phyloP scores from a whole-genome alignment of 306 rosid genomes.

The Abrus precatorius region DNA sequence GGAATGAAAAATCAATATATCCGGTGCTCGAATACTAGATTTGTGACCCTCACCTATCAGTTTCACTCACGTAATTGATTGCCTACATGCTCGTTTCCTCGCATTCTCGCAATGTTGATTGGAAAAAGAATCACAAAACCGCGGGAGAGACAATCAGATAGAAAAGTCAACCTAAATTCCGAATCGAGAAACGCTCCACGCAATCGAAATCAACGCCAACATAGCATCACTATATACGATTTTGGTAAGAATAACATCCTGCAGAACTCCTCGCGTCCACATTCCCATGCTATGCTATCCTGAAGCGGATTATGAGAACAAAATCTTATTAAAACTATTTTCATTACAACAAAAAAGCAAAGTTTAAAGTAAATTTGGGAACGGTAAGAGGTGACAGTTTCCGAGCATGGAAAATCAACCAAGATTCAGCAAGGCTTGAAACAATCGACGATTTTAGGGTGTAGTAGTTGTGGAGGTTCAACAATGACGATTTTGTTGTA shows the following conservation, averaged over 20 bases:
- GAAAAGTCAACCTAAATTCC: neutral
- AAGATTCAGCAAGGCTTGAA: neutral
- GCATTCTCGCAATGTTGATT: neutral
- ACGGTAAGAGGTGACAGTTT: neutral
- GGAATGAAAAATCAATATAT: too few species aligned
- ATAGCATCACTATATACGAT: neutral
- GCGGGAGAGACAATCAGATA: slow-evolving; percentile 23
- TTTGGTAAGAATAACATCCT: slow-evolving; percentile 4
- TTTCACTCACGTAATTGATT: slow-evolving; percentile 3
- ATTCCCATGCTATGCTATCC: neutral
- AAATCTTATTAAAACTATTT: neutral
- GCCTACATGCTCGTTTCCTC: slow-evolving; percentile 1
- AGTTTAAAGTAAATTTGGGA: too few species aligned
- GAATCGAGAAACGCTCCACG: neutral
- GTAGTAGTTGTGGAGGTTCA: neutral
- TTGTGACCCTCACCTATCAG: too few species aligned
- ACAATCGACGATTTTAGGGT: neutral
- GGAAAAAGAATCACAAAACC: slow-evolving; percentile 14
- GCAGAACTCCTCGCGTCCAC: neutral
- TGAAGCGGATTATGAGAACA: neutral
- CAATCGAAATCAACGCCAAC: slow-evolving; percentile 4
- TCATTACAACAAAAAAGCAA: neutral
- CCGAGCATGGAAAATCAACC: neutral
- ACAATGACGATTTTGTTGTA: neutral
- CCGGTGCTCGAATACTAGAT: too few species aligned